Base-by-base conservation (phyloP, 108 stramenopile species). In the Skeletonema menzelii region DNA sequence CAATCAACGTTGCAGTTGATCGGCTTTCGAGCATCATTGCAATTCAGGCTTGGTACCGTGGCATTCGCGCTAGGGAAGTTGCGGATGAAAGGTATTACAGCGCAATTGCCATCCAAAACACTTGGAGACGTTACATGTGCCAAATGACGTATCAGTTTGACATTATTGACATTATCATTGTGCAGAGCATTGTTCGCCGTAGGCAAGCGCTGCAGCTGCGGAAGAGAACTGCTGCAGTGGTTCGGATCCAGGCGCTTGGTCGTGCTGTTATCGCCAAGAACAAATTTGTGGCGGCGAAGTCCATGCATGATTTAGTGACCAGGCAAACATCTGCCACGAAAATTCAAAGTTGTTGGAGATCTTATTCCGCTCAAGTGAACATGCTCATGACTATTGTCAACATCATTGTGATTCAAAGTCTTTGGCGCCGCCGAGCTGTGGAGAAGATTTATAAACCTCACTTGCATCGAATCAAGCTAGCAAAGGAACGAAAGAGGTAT, bases 371-470 rank as follows among this genome's bases (percentile, higher is more conserved):
- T 32, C 87, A 84, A 27, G 65, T 76, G 19, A 60, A 70, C 17
- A 69, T 89, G 67, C 70, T 88, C 22, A 79, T 78, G 46, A 69
- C 72, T n/a, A 69, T 88, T 56, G 86, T 88, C 12, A 83, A 87
- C 46, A 80, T 91, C 27, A 89, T 88, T 68, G 79, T 87, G 14
- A 82, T 85, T 30, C 88, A 93, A 81, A 89, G 88, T 67, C 35
- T 89, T 17, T 83, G 82, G 65, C 77, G 90, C 20, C 77, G 88
- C 44, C 75, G 76, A 55, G 59, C 77, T 47, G 76, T 85, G 0
- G 13, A 70, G 24, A 61, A 49, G 8, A 26, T 71, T 28, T 82
- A 77, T 59, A 72, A 66, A 40, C 80, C 80, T 13, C 44, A 65
- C 10, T 63, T 82, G 53, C 37, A 66, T 40, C 59, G 77, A 72